Conservation (phyloP, 2,329 filamentous ascomycete genomes). For the Apiospora marii region DNA sequence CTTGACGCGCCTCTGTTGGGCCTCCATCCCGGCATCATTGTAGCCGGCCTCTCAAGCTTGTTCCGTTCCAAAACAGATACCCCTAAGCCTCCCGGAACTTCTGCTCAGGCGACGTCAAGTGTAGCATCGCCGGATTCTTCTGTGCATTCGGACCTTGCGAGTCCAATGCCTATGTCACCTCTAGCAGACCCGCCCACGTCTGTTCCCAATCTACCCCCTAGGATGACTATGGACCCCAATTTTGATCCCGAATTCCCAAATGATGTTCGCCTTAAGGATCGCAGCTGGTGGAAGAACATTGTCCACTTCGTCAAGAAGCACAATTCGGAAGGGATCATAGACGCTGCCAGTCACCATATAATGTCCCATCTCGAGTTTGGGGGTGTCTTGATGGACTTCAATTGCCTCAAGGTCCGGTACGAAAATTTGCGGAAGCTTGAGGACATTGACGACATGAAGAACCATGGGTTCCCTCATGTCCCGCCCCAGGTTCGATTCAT, state of each 20-base stretch:
- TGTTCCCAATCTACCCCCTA: slow-evolving; percentile 29
- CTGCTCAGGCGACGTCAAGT: slow-evolving; percentile 30
- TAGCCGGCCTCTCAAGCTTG: slow-evolving; percentile 81
- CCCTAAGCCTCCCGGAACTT: slow-evolving; percentile 32
- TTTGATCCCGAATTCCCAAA: slow-evolving; percentile 82
- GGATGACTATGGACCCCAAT: slow-evolving; percentile 60
- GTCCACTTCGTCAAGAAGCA: slow-evolving; percentile 86
- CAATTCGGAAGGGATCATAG: slow-evolving; percentile 70
- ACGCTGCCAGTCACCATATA: slow-evolving; percentile 76
- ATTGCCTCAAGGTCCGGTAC: slow-evolving; percentile 75
- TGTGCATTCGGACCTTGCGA: slow-evolving; percentile 36
- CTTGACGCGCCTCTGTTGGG: slow-evolving; percentile 89
- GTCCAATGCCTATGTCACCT: slow-evolving; percentile 30
- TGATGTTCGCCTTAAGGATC: slow-evolving; percentile 73
- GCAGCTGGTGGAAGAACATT: slow-evolving; percentile 72
- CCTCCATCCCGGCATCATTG: slow-evolving; percentile 86
- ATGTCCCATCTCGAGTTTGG: slow-evolving; percentile 86
- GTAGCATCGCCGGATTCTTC: slow-evolving; percentile 35
- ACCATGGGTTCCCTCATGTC: slow-evolving; percentile 43
- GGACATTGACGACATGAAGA: slow-evolving; percentile 66
- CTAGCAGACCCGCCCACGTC: slow-evolving; percentile 25
- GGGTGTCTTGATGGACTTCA: slow-evolving; percentile 79
- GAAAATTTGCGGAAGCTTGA: slow-evolving; percentile 74
- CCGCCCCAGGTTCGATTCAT: slow-evolving; percentile 74
- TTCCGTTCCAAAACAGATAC: slow-evolving; percentile 61